phyloP scores from a whole-genome alignment of 2,329 filamentous ascomycete genomes.

The Pestalotiopsis fici region DNA sequence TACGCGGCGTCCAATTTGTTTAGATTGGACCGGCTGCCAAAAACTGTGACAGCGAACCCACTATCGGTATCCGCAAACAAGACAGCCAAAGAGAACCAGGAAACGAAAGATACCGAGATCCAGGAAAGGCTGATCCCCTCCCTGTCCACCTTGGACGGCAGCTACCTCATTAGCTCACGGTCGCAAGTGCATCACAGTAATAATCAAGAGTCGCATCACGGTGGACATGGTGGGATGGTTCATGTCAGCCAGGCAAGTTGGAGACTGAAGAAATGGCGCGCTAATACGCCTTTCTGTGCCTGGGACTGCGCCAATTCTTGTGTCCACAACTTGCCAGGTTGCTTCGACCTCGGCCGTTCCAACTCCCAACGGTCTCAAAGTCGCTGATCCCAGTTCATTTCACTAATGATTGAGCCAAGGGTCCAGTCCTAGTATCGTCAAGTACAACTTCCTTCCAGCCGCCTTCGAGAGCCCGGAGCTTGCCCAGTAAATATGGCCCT shows the following conservation, averaged over 20 bases:
- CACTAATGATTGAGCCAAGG: neutral
- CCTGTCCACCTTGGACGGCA: neutral
- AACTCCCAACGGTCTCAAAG: neutral
- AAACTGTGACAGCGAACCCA: neutral
- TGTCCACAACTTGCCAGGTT: no score
- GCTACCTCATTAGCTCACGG: neutral
- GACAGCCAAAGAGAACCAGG: neutral
- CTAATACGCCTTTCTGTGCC: no score
- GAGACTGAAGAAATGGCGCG: no score
- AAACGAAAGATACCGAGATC: neutral
- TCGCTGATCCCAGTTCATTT: neutral
- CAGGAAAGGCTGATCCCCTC: neutral
- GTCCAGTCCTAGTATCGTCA: neutral
- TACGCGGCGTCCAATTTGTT: slow-evolving; percentile 7
- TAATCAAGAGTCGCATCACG: neutral
- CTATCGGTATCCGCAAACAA: neutral
- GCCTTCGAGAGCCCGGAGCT: neutral
- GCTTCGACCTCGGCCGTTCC: neutral
- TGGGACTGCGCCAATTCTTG: no score
- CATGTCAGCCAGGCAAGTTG: neutral
- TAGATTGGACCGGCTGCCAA: neutral
- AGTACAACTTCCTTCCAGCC: neutral
- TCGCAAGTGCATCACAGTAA: neutral
- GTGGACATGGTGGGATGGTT: neutral
- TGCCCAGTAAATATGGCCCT: neutral